Base-by-base conservation (phyloP, 1,284 basidiomycete genomes). In the Moniliella sp. region DNA sequence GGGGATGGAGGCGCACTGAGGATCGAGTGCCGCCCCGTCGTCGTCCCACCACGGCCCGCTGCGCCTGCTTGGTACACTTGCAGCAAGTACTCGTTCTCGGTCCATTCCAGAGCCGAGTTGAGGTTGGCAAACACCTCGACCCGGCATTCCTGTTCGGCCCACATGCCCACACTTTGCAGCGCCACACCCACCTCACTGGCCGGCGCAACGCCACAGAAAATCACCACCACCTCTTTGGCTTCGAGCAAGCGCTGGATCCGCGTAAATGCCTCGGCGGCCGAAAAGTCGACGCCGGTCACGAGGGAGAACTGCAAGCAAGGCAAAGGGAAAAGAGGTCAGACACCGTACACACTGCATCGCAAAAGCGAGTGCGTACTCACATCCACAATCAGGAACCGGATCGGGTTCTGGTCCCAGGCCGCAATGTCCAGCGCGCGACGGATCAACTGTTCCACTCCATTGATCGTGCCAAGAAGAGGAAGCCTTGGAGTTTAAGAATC, bases 391-490 rank as follows among this genome's bases (percentile, higher is more conserved):
- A 59, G 37, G 66, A 93, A 97, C 1, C 81, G 75, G 25, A 94
- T 75, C 0, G 84, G 83, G 33, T 74, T 74, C 18, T 68, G 66
- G 27, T 73, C 66, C 75, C 83, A 91, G 9, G 70, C 66, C 0
- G 74, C 72, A 4, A 70, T 70, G 35, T 79, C 73, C 14, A 93
- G 70, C 13, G 83, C 67, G 11, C 68, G 63, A 4, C 76, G 70
- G 27, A 83, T 76, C 1, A 58, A 36, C 17, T 76, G 75, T 61
- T 93, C 84, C 36, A 91, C 81, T 27, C 75, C 67, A 0, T 76
- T 69, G 48, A 93, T 88, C 0, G 84, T 93, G 3, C 91, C 88
- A 97, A 97, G 69, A 94, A 97, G 21, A 97, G 66, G 64, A 82
- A 84, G 0, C 79, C 57, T 67, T 94, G 86, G 4, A 94, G 63